Evolutionary conservation across 352 stramenopile genomes (phyloP), one percentile per base, ranked within the genome.

Genomic region (Pythium coloratum): DNA sequence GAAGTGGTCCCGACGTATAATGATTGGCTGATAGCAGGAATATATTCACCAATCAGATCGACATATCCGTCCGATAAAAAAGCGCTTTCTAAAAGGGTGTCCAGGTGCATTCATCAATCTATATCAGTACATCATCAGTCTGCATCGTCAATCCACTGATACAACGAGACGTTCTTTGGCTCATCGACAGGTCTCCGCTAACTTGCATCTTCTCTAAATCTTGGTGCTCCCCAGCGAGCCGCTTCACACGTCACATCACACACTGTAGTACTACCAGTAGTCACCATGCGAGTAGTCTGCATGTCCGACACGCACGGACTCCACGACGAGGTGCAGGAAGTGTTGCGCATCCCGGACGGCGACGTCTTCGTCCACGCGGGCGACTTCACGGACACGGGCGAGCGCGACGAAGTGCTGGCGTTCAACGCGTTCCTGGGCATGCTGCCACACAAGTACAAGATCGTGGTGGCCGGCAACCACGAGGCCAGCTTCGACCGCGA

Each of bases 281-380:
- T 26, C 38, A 16, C 59, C 54, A 86, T 93, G 76, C 79, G 80
- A 33, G 76, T 94, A 9, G 85, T 92, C 30, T 88, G 80, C 64
- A 75, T 92, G 55, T 94, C 85, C 14, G 85, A 94, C 71, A 94
- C 85, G 36, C 85, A 94, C 62, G 80, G 78, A 40, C 76, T 89
- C 38, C 85, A 92, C 59, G 75, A 81, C 2, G 73, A 76, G 42
- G 76, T 98, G 78, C 81, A 68, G 8, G 64, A 56, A 33, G 61
- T 36, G 49, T 49, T 55, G 30, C 67, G 56, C 40, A 76, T 92
- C n/a, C 82, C 86, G 0, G 68, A 79, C 50, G 84, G 95, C 64
- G 87, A 94, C 62, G 88, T 97, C 55, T 70, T 97, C 26, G 76
- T 98, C 32, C 89, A 96, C 54, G 90, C 96, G 51, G 84, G 84